A percentile compares a stretch with the other conserved stretches of the same genome.
Conservation (phyloP, 257 asterid species). For the Cinchona pubescens region DNA sequence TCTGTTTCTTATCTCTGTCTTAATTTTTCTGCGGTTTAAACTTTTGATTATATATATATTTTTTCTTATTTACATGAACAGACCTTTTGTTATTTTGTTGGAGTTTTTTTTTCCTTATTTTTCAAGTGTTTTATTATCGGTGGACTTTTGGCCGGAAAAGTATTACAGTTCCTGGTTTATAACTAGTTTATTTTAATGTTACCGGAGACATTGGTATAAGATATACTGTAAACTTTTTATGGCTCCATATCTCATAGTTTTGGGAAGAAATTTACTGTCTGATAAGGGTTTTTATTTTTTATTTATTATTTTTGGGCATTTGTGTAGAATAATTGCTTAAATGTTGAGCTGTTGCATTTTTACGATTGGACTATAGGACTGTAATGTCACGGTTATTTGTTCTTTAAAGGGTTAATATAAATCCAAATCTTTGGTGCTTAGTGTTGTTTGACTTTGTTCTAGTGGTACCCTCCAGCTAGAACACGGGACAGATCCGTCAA, state of each 20-base stretch:
- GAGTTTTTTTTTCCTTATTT: not conserved
- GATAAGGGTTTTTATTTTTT: not conserved
- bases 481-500: not conserved
- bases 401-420: not conserved
- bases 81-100: not conserved
- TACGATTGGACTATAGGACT: not conserved
- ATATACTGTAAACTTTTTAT: not conserved
- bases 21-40: not conserved
- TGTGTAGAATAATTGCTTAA: not conserved
- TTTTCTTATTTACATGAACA: not conserved
- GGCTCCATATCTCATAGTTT: not conserved
- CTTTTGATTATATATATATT: not conserved
- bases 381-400: not conserved
- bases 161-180: not conserved
- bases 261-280: not conserved
- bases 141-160: not conserved
- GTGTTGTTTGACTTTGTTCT: not conserved
- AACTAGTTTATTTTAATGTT: not conserved
- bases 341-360: not conserved
- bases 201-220: not conserved
- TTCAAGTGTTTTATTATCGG: not conserved
- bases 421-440: not conserved
- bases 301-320: not conserved
- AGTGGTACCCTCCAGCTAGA: not conserved
- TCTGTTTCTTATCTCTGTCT: not conserved